Percentiles rank a stretch among this genome's conserved stretches.
Conservation (phyloP, 1,284 basidiomycete species). For the Agroathelia rolfsii region DNA sequence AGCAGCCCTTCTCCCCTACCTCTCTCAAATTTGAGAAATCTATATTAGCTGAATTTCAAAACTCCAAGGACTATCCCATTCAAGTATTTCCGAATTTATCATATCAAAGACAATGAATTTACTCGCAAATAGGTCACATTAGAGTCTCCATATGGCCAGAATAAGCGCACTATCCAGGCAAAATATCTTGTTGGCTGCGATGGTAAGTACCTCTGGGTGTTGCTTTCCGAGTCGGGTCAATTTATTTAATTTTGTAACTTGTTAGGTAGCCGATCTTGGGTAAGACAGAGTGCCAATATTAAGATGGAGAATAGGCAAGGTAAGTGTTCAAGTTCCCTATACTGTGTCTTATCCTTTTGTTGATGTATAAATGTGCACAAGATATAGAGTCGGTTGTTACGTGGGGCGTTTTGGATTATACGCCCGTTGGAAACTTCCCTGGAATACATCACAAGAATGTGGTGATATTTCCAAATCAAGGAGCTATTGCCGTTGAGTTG, state of each 20-base stretch:
- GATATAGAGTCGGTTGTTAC: no score
- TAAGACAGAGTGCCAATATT: constrained; percentile 15
- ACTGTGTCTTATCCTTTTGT: no score
- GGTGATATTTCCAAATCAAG: constrained; percentile 12
- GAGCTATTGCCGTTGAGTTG: constrained; percentile 4
- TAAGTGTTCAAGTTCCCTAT: no score
- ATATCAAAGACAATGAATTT: neutral
- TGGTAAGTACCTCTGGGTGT: no score
- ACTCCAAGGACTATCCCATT: neutral
- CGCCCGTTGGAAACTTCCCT: constrained; percentile 16
- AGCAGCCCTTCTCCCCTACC: constrained; percentile 2
- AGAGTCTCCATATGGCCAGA: neutral
- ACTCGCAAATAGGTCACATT: constrained; percentile 1
- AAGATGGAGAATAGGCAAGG: constrained; percentile 18
- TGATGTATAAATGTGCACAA: no score
- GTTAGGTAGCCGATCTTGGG: constrained; percentile 20
- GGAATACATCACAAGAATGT: constrained; percentile 15
- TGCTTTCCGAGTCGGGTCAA: neutral
- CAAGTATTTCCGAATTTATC: neutral
- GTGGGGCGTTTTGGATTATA: constrained; percentile 17
- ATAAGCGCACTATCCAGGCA: neutral
- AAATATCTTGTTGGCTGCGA: constrained; percentile 7
- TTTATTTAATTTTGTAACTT: neutral
- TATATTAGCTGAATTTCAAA: no score
- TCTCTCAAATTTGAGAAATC: constrained; percentile 3